Conservation (phyloP, 176 grass and related monocot genomes). For the Ananas comosus region DNA sequence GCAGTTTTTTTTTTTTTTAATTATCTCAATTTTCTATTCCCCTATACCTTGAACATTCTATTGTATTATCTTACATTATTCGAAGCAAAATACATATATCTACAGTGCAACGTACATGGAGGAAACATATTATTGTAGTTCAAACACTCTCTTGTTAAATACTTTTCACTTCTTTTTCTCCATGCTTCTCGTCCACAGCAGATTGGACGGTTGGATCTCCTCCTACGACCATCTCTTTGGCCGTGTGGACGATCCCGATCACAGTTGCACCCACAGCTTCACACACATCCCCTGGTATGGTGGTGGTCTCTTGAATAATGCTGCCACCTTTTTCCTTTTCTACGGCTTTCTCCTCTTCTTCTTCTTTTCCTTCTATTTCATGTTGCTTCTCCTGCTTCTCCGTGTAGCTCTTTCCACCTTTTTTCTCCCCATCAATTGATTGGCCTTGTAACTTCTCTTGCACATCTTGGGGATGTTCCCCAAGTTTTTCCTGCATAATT, state of each 20-base stretch:
- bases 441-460: not conserved
- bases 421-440: not conserved
- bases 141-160: not conserved
- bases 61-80: slow-evolving; percentile 24
- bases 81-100: slow-evolving; percentile 1
- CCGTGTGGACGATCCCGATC: slow-evolving; percentile 35
- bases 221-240: slow-evolving; percentile 53
- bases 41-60: too few relatives aligned
- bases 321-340: slow-evolving; percentile 9
- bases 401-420: slow-evolving; percentile 4
- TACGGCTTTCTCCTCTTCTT: not conserved
- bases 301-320: not conserved
- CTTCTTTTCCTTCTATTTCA: not conserved
- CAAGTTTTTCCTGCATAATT: not conserved
- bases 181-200: not conserved
- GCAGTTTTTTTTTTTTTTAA: too few relatives aligned
- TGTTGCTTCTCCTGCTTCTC: not conserved
- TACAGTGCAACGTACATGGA: not conserved
- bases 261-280: slow-evolving; percentile 60
- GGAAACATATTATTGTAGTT: not conserved
- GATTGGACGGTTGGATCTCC: slow-evolving; percentile 28
- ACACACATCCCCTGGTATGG: slow-evolving; percentile 32
- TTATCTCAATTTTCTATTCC: too few relatives aligned
- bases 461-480: not conserved
- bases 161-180: slow-evolving; percentile 6